Base-by-base conservation (phyloP, 129 eudicot species). In the Artemisia tridentata region DNA sequence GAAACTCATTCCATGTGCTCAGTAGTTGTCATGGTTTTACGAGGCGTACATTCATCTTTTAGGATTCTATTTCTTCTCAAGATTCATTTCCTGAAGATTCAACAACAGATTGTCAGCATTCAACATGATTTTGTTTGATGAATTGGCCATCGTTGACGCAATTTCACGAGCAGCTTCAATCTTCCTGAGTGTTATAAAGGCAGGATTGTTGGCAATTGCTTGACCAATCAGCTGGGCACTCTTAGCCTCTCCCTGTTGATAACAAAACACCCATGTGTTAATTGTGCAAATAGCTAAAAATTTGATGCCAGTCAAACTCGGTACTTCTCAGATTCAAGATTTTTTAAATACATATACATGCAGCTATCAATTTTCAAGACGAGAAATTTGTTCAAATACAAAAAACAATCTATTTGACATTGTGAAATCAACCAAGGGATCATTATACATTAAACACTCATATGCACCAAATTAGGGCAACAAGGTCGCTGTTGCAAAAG, bases 201-300 rank as follows among this genome's bases (percentile, higher is more conserved):
- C 86, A 3, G 84, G 80, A 63, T 82, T 85, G 71, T 85, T 82
- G 78, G 90, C 80, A 79, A 85, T 79, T 31, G 86, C 90, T 76
- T 79, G 82, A 46, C 90, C 90, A 12, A 85, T 85, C 77, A 85
- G 73, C 43, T 82, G 84, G 20, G 86, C 90, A 82, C 90, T 85
- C 79, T 79, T 85, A 11, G 90, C 90, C 23, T 85, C 90, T 71
- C 90, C 90, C 90, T 85, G 86, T 56, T 50, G 0, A 59, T 13
- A 47, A 23, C 52, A 66, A 16, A 50, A 52, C 25, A 43, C 31
- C 11, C 74, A 18, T 13, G 38, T 45, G 51, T 59, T 50, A 51
- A 11, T n/a, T 21, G 38, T 6, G 13, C 45, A 34, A 8, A 14
- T 0, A 68, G 52, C 45, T 12, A 41, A 53, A 27, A 17, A 18